Percentiles rank a stretch among this genome's conserved stretches.
phyloP scores from a whole-genome alignment of 371 early-diverging fungal species.

The Fennellomyces sp. region DNA sequence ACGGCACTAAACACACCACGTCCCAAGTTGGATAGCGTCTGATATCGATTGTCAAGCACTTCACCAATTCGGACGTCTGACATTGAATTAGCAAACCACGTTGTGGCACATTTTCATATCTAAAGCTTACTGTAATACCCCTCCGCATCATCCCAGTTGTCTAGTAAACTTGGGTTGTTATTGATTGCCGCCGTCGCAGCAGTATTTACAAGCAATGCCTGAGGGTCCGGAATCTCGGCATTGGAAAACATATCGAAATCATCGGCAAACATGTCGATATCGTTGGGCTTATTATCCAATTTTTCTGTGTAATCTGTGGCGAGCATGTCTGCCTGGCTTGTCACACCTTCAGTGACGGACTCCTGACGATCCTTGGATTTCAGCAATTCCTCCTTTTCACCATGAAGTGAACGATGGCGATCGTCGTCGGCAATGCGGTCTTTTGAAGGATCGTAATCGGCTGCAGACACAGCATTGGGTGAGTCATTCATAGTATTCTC shows the following conservation, averaged over 20 bases:
- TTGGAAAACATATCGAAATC: constrained; percentile 59
- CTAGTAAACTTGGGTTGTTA: constrained; percentile 65
- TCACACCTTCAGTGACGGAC: constrained; percentile 24
- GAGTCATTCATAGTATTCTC: constrained; percentile 30
- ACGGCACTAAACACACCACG: constrained; percentile 96
- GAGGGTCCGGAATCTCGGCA: constrained; percentile 23
- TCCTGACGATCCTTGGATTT: constrained; percentile 58
- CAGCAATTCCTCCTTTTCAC: constrained; percentile 52
- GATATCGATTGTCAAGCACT: constrained; percentile 82
- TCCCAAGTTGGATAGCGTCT: constrained; percentile 84
- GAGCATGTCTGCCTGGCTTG: constrained; percentile 61
- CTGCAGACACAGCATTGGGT: constrained; percentile 63
- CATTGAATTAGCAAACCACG: background rate
- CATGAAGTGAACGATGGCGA: constrained; percentile 20
- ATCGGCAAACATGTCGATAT: constrained; percentile 82
- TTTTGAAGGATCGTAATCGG: constrained; percentile 74
- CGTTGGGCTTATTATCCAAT: constrained; percentile 24
- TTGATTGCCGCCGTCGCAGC: constrained; percentile 26
- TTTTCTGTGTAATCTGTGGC: constrained; percentile 65
- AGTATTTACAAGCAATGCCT: constrained; percentile 23
- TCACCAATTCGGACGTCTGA: constrained; percentile 86
- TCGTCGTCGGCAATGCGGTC: constrained; percentile 51
- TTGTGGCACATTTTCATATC: background rate
- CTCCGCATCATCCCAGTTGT: constrained; percentile 95
- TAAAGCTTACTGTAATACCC: constrained; percentile 89